Conservation (phyloP, 345 rosid species). For the Dovyalis caffra region DNA sequence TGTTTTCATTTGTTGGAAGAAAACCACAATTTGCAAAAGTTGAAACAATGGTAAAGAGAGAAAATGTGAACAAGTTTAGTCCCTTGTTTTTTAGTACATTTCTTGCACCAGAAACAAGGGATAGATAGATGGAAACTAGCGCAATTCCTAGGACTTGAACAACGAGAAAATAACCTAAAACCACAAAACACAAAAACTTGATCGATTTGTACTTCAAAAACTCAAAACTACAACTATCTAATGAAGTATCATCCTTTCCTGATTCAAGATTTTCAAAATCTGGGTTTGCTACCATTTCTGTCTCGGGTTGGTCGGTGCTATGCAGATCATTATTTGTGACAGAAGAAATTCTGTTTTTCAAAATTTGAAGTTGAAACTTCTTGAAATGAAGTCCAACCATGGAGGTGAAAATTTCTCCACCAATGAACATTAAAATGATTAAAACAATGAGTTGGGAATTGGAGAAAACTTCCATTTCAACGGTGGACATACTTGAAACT, state of each 20-base stretch:
- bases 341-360: background rate
- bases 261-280: conserved; percentile 3
- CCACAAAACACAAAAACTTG: conserved; percentile 35
- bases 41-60: too few relatives aligned
- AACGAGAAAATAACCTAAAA: conserved; percentile 39
- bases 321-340: background rate
- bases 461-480: conserved; percentile 85
- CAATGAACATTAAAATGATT: conserved; percentile 50
- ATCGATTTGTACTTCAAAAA: conserved; percentile 10
- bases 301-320: background rate
- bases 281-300: background rate
- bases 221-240: conserved; percentile 17
- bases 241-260: background rate
- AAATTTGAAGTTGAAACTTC: background rate
- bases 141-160: conserved; percentile 38
- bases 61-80: too few relatives aligned
- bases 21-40: too few relatives aligned
- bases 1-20: too few relatives aligned
- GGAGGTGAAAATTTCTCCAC: conserved; percentile 54
- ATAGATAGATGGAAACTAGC: conserved; percentile 35
- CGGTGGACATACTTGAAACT: conserved; percentile 66
- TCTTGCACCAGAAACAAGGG: conserved; percentile 33
- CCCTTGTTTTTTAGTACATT: conserved; percentile 39
- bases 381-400: conserved; percentile 32
- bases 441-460: conserved; percentile 54